Conservation (phyloP, 345 rosid genomes). For the Capsella bursapastoris region DNA sequence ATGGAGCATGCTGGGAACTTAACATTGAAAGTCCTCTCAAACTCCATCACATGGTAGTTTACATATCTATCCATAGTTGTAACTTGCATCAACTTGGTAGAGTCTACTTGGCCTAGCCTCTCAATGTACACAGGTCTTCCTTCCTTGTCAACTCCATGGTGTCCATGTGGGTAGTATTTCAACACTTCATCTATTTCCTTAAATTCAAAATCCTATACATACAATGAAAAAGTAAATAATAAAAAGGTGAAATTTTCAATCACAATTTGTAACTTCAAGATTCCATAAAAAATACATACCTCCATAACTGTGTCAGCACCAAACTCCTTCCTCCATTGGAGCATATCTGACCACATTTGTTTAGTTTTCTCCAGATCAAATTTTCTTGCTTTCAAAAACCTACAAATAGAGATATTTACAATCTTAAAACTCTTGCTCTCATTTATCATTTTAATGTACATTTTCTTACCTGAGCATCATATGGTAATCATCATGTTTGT, state of each 20-base stretch:
- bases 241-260: not conserved
- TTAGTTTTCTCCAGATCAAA: conserved; percentile 80
- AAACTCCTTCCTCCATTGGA: conserved; percentile 85
- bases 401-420: conserved; percentile 29
- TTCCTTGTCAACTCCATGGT: conserved; percentile 89
- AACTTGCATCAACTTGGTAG: conserved; percentile 82
- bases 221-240: not conserved
- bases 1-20: conserved; percentile 89
- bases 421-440: not conserved
- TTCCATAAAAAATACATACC: conserved; percentile 46
- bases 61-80: conserved; percentile 83
- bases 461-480: conserved; percentile 68
- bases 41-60: conserved; percentile 82
- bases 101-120: conserved; percentile 78
- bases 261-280: not conserved
- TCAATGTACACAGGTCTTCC: conserved; percentile 84
- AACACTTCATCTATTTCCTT: conserved; percentile 63
- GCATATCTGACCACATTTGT: conserved; percentile 90
- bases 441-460: too few species aligned
- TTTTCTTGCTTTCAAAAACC: conserved; percentile 91
- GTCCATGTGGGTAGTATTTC: conserved; percentile 81
- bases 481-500: conserved; percentile 83
- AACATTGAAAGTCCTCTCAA: conserved; percentile 69
- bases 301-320: conserved; percentile 67
- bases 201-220: conserved; percentile 68